Base-by-base conservation (phyloP, 768 basidiomycete species). In the Tulasnella sp. region DNA sequence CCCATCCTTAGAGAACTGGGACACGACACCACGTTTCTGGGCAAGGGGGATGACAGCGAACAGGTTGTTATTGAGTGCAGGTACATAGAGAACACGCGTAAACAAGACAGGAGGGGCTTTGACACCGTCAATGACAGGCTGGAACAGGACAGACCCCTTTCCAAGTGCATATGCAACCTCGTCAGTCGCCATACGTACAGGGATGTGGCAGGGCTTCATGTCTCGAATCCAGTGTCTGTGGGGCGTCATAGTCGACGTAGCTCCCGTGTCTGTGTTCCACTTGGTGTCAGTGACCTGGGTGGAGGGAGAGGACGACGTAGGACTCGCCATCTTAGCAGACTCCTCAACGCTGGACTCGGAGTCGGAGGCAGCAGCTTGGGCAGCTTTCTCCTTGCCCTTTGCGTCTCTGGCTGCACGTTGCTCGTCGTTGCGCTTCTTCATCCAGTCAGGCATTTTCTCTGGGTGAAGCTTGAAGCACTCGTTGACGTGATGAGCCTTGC, bases 221-320 rank as follows among this genome's bases (percentile, higher is more conserved):
- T 72, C 72, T 19, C 44, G 70, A 69, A 81, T 77, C 79, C 78
- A 80, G 44, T 77, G 66, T 4, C 77, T 74, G 73, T 80, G 78
- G 17, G 80, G 77, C 3, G 79, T 79, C 80, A 80, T 81, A 76
- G 80, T 77, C 72, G 76, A 75, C 73, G 80, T 78, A 74, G 79
- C 79, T 36, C 79, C 80, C 75, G 78, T 79, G 75, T 81, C 79
- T 69, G 75, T 72, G 66, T 76, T 80, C 78, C 78, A 80, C 63
- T 77, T 67, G 2, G 4, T 26, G 40, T 69, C 67, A 69, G 39
- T 26, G 34, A n/a, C 5, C 11, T 16, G 16, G 41, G 5, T 41
- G n/a, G 34, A 26, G 26, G 39, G 36, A 9, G 67, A 44, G 17
- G 67, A 44, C 9, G 17, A 26, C 17, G 37, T n/a, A 9, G n/a